phyloP scores from a whole-genome alignment of 306 rosid genomes.

The Dryas octopetala region DNA sequence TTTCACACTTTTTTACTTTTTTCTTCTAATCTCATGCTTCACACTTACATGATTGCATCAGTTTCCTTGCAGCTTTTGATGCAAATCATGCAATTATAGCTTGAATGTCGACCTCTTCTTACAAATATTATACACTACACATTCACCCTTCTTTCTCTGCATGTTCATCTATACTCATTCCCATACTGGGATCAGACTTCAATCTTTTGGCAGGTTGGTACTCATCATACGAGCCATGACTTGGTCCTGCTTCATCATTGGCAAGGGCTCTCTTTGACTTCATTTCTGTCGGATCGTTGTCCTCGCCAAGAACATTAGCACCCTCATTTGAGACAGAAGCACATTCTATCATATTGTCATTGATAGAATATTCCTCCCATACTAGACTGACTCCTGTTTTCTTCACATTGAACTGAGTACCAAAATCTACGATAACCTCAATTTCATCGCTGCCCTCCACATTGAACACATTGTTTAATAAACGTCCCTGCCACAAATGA shows the following conservation, averaged over 20 bases:
- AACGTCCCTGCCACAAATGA: conserved; percentile 21
- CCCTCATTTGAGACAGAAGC: neutral
- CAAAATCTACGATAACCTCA: conserved; percentile 19
- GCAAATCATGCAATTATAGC: too few relatives aligned
- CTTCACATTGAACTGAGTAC: conserved; percentile 8
- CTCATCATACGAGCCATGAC: neutral
- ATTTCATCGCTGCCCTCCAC: conserved; percentile 23
- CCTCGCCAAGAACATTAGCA: neutral
- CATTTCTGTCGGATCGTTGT: neutral
- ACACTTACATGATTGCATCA: too few relatives aligned
- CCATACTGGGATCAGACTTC: neutral
- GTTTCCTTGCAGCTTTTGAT: too few relatives aligned
- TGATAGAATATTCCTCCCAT: neutral
- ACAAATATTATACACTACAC: too few relatives aligned
- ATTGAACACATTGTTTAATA: neutral
- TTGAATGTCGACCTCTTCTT: too few relatives aligned
- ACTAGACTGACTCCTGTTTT: conserved; percentile 14
- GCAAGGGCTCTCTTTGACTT: neutral
- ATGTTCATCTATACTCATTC: neutral
- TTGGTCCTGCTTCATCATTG: neutral
- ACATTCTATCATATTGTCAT: neutral
- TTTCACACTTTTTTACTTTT: too few relatives aligned
- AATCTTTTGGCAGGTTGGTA: neutral
- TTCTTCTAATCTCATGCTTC: too few relatives aligned
- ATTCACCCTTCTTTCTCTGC: neutral